phyloP scores from a whole-genome alignment of 345 rosid species.

The Kernera saxatilis region DNA sequence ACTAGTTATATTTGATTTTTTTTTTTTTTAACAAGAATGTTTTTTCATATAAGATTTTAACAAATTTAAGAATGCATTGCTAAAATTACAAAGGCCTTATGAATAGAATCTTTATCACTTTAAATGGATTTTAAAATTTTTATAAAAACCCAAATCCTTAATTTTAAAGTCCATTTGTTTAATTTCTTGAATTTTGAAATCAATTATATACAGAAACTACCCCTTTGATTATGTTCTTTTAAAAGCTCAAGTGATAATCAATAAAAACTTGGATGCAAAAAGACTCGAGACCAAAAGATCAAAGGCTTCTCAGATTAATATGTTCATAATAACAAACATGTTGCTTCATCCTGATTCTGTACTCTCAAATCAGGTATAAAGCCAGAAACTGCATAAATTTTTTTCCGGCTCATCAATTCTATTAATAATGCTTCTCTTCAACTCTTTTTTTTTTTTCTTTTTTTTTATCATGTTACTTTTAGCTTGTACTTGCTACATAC shows the following conservation, averaged over 20 bases:
- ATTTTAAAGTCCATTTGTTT: no score
- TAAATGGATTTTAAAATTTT: no score
- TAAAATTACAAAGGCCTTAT: no score
- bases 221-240: background rate
- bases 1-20: no score
- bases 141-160: no score
- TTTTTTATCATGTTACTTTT: background rate
- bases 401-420: constrained; percentile 6
- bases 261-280: background rate
- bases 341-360: constrained; percentile 10
- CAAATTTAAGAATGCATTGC: no score
- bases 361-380: constrained; percentile 1
- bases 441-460: background rate
- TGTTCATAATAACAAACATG: constrained; percentile 14
- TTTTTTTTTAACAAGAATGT: no score
- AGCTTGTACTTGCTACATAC: constrained; percentile 27
- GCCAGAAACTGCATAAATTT: constrained; percentile 11
- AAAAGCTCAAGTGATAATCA: background rate
- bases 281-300: background rate
- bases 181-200: background rate
- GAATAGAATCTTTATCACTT: no score
- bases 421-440: constrained; percentile 15
- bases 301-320: background rate
- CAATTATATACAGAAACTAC: background rate
- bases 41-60: no score